Evolutionary conservation across 306 rosid species (phyloP), one percentile per base, ranked within the genome.

Genomic region (Quercus parvula): DNA sequence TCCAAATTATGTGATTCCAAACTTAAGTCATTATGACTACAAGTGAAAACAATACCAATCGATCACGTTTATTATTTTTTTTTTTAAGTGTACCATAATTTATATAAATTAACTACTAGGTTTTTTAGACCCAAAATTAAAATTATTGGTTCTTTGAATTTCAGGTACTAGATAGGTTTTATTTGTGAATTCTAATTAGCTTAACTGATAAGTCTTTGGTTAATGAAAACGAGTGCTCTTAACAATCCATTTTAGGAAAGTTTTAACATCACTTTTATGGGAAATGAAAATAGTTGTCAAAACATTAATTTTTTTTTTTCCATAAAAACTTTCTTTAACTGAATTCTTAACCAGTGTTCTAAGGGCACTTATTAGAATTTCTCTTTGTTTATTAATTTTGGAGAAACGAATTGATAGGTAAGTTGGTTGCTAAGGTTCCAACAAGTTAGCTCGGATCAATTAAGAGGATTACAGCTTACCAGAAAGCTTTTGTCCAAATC

Each of bases 391-490:
- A 24, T 24, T 24, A 1, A 24, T 41, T 41, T 41, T 0, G 46
- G 46, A 41, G 46, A 41, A 41, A 41, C 46, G 71, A 77, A 67
- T 27, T 58, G 82, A 80, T 38, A 20, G 70, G 35, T 58, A 72
- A 74, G 67, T 80, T 84, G 87, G 70, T 63, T 28, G 38, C 41
- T 28, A 27, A n/a, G 72, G 72, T 8, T 67, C 51, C 22, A 67
- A 38, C 49, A 35, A 9, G 52, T 67, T 35, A 46, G 71, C 54
- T 58, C 62, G 57, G 75, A 38, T 75, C 24, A 19, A 44, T 38
- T 25, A 58, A 57, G 62, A 75, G 35, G 0, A 0, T 68, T n/a
- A 31, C 11, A 4, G 3, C 3, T 68, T n/a, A 31, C 11, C 1
- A 19, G 17, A 19, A 35, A 33, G 28, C 52, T 9, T 28, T 11